Conservation (phyloP, 2,329 filamentous ascomycete species). For the Periconia sp. region DNA sequence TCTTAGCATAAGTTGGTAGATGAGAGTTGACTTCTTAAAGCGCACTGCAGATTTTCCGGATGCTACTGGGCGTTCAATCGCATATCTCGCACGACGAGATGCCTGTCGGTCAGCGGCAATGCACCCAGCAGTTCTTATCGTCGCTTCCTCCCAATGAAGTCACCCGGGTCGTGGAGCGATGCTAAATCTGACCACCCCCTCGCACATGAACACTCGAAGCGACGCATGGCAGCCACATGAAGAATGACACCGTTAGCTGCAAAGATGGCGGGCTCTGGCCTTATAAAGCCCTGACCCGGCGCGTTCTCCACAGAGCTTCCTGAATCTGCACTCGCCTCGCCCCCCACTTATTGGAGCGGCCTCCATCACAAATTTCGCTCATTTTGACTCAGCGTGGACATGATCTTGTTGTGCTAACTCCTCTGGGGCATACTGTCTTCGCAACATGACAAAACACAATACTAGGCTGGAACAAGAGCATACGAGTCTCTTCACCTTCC, state of each 20-base stretch:
- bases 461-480: not conserved
- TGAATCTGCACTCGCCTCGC: too few species aligned
- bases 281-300: conserved; percentile 16
- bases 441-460: too few species aligned
- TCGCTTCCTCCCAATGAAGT: conserved; percentile 15
- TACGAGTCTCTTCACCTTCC: conserved; percentile 7
- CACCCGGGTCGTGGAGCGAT: conserved; percentile 12
- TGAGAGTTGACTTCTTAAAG: too few species aligned
- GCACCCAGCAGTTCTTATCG: conserved; percentile 23
- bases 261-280: not conserved
- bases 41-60: not conserved
- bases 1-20: too few species aligned
- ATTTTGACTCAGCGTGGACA: too few species aligned
- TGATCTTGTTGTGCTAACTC: too few species aligned
- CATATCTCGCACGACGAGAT: conserved; percentile 4
- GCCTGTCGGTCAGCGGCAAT: conserved; percentile 11
- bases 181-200: conserved; percentile 17
- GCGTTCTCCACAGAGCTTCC: too few species aligned
- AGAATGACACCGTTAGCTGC: conserved; percentile 9
- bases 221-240: conserved; percentile 10
- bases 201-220: conserved; percentile 15
- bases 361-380: too few species aligned
- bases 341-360: too few species aligned
- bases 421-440: too few species aligned
- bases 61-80: not conserved